These are phyloP conservation scores for Candida saitoana DNA, from an alignment of 805 yeast genomes.

Conservation along the genomic window DNA sequence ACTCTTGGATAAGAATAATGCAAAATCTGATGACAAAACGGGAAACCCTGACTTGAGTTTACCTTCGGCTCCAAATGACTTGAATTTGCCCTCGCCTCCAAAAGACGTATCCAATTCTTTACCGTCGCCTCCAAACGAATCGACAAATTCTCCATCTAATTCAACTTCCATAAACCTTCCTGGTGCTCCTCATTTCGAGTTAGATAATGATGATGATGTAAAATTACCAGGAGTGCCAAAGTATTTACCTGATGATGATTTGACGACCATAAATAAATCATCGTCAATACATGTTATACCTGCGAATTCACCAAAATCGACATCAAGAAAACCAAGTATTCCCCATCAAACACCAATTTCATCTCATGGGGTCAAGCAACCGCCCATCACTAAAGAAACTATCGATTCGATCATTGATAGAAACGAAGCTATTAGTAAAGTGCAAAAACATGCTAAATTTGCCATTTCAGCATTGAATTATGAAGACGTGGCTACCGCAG, in stretches of 20 bases:
- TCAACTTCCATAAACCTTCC: conserved; percentile 21
- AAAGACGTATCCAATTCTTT: not conserved
- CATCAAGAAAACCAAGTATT: conserved; percentile 3
- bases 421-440: conserved; percentile 52
- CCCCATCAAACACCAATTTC: not conserved
- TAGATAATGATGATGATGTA: conserved; percentile 22
- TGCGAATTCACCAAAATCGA: conserved; percentile 13
- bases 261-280: conserved; percentile 31
- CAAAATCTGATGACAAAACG: too few relatives aligned
- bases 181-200: conserved; percentile 36
- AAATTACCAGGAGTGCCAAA: conserved; percentile 42
- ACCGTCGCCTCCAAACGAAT: conserved; percentile 12
- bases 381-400: conserved; percentile 28
- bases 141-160: conserved; percentile 4
- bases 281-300: conserved; percentile 36
- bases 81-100: too few relatives aligned
- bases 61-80: too few relatives aligned
- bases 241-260: conserved; percentile 38
- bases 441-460: conserved; percentile 68
- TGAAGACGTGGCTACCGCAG: conserved; percentile 69
- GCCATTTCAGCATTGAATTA: conserved; percentile 77
- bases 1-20: too few relatives aligned
- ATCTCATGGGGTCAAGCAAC: conserved; percentile 3
- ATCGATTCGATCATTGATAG: conserved; percentile 49
- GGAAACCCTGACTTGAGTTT: too few relatives aligned